Base-by-base conservation (phyloP, 805 yeast species). In the Starmera dryadoides region DNA sequence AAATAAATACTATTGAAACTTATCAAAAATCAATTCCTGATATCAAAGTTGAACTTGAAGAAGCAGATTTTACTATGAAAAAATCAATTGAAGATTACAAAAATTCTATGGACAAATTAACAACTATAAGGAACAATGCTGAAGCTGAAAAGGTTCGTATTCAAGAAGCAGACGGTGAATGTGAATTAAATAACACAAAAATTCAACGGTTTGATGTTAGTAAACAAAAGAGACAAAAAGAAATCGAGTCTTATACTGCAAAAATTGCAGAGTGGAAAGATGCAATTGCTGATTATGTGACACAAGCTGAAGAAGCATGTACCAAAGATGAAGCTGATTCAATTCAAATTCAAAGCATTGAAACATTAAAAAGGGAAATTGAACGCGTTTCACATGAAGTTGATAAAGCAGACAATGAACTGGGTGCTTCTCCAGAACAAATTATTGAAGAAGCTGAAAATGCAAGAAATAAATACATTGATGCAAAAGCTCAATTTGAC, bases 381-480 rank as follows among this genome's bases (percentile, higher is more conserved):
- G 63, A 60, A 19, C 62, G 57, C 16, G 64, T 79, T 14, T 68
- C 73, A 17, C 49, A 55, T 26, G 68, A 69, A 17, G 69, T 83
- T 15, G 61, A 66, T 36, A 68, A 64, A 38, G 75, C 79, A 3
- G 84, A 82, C 46, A 60, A 59, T 32, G 59, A 62, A 19, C 56
- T 79, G 12, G 86, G 84, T 1, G 65, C 73, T 40, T 56, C 79
- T 0, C 71, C 75, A 35, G 81, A 77, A 36, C 73, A 74, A 29
- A 77, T 81, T 2, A 68, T 75, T 33, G 50, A 57, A 11, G 68
- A 75, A 26, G 70, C 75, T 34, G 62, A 69, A 14, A 53, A 53
- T 12, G 66, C 74, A 4, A 70, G 75, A 43, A 52, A 57, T 4
- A 64, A 63, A 35, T 68, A 64, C 41, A 67, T 62, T 12, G 62